Evolutionary conservation across 2,329 filamentous ascomycete genomes (phyloP), one percentile per base, ranked within the genome.

Genomic region (Xylaria sp.): DNA sequence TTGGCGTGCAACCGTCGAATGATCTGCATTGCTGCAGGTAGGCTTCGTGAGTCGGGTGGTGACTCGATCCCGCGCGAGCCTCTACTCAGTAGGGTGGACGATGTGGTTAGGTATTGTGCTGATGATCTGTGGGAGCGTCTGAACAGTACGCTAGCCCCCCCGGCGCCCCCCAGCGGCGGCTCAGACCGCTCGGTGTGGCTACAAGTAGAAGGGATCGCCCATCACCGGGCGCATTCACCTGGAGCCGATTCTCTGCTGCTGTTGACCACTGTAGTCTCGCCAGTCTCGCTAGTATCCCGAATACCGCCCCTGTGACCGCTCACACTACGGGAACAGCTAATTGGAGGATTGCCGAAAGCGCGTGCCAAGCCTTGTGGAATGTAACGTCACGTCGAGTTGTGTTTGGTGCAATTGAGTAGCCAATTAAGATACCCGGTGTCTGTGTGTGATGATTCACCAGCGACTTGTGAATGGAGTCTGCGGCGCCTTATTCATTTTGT

Each of bases 301-400:
- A 54, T 62, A 37, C 37, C 57, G 48, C 61, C 62, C 59, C 59
- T 60, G 69, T 69, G 67, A 67, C 67, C 64, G 63, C 64, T 65
- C 55, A 41, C 37, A 28, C 48, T 28, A 67, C 57, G 50, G 44
- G 50, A 41, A 51, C 48, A 23, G 62, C 66, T 72, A 3, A 72
- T 74, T 74, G 71, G 72, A 51, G 57, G 65, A 50, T 48, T 60
- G 52, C 44, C 55, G 58, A 52, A 55, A 50, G 57, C 60, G 54
- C 41, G 46, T 62, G 68, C 72, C 72, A 73, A 73, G 71, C 44
- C 57, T 46, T 65, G 48, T 56, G 57, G 68, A 63, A 73, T 74
- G 72, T 73, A 74, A 74, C 72, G 72, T 74, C 71, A 73, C 72
- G 69, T 71, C 64, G 58, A 63, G 37, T 55, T 65, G 39, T 41